Conservation (phyloP, 441 rosid species). For the Erodium trifolium region DNA sequence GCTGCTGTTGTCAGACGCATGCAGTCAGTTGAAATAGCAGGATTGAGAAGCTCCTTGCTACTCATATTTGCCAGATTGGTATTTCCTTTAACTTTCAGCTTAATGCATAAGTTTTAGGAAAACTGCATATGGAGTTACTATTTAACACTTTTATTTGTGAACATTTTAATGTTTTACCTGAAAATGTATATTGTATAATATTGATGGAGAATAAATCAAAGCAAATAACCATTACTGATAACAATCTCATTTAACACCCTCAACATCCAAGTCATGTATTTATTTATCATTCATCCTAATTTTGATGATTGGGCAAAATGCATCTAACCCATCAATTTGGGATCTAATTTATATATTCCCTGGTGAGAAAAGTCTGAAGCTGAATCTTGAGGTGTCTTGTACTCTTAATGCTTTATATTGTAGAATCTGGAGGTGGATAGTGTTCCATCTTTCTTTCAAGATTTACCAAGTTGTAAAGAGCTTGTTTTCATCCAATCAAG, state of each 20-base stretch:
- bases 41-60: constrained; percentile 69
- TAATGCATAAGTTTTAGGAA: neutral
- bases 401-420: neutral
- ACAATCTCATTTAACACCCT: neutral
- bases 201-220: neutral
- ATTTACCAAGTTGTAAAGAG: neutral
- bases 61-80: constrained; percentile 93
- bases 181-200: neutral
- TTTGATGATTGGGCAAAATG: too few relatives aligned
- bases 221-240: neutral
- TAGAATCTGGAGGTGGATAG: neutral
- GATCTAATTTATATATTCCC: neutral
- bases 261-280: neutral
- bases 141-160: neutral
- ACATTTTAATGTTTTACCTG: neutral
- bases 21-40: constrained; percentile 74
- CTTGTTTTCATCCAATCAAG: neutral
- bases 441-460: neutral
- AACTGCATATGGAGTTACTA: neutral
- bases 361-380: neutral
- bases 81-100: constrained; percentile 16
- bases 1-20: constrained; percentile 81
- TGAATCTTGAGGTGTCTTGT: neutral
- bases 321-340: neutral
- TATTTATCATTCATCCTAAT: neutral